Evolutionary conservation across 2,329 filamentous ascomycete species (phyloP).

Genomic region (Fusarium concolor): DNA sequence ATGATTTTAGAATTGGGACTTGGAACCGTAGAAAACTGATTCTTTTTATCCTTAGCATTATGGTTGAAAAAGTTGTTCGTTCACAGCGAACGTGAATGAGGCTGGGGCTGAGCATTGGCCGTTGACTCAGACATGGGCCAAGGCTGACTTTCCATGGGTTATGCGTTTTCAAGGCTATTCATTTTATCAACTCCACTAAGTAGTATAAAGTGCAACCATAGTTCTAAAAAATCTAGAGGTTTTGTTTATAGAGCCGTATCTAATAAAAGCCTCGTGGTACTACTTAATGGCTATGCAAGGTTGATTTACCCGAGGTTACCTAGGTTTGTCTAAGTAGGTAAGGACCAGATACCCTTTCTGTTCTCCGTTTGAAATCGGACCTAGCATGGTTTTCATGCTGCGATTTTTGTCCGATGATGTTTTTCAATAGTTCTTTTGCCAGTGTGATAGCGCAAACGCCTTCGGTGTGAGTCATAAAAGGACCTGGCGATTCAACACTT

Average conservation of each 20-base stretch:
- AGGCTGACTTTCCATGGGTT: background rate
- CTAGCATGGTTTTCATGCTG: background rate
- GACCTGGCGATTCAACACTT: background rate
- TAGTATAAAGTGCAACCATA: background rate
- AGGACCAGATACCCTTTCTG: background rate
- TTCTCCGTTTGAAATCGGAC: background rate
- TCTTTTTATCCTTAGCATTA: background rate
- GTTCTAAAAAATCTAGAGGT: background rate
- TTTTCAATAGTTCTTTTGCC: background rate
- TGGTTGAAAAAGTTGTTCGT: background rate
- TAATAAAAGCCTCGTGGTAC: no score
- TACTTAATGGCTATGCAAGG: background rate
- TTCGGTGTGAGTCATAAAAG: background rate
- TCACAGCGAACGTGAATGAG: conserved; percentile 1
- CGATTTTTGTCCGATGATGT: background rate
- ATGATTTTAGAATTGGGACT: background rate
- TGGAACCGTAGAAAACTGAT: background rate
- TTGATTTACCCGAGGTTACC: background rate
- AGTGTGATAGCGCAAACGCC: background rate
- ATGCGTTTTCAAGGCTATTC: background rate
- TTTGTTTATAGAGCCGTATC: background rate
- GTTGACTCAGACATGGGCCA: conserved; percentile 39
- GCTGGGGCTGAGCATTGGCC: conserved; percentile 32
- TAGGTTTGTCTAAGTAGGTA: background rate
- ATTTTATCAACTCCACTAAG: background rate